phyloP scores from a whole-genome alignment of 2,329 filamentous ascomycete species.

The Xylariaceae sp. region DNA sequence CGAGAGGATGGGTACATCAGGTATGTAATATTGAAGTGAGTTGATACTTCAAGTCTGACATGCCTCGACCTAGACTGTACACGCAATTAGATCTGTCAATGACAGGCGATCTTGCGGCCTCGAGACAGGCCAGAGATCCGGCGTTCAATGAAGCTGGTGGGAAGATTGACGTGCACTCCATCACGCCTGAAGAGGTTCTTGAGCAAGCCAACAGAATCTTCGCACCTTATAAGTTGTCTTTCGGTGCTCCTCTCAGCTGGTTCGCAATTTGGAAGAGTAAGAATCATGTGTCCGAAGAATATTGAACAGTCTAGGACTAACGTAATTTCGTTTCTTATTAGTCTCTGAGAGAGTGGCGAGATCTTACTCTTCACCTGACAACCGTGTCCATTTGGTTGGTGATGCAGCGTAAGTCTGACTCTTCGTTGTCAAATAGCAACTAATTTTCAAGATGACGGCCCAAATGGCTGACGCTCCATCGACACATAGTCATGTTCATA shows the following conservation, averaged over 20 bases:
- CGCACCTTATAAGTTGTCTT: constrained; percentile 30
- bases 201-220: constrained; percentile 34
- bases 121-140: constrained; percentile 22
- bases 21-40: no score
- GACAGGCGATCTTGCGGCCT: constrained; percentile 22
- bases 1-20: constrained; percentile 32
- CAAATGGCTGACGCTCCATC: not conserved
- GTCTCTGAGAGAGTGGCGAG: constrained; percentile 33
- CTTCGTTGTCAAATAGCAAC: no score
- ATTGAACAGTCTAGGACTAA: not conserved
- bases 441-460: no score
- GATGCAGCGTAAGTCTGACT: constrained; percentile 30
- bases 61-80: constrained; percentile 29
- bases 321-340: constrained; percentile 1
- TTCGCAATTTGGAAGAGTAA: constrained; percentile 34
- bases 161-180: constrained; percentile 29
- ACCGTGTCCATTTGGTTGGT: constrained; percentile 30
- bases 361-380: constrained; percentile 28
- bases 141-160: constrained; percentile 26
- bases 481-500: constrained; percentile 30
- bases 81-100: constrained; percentile 27
- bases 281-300: not conserved
- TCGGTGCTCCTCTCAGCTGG: constrained; percentile 31
- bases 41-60: no score
- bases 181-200: constrained; percentile 34